Base-by-base conservation (phyloP, 768 basidiomycete species). In the Tylopilus subfusipes region DNA sequence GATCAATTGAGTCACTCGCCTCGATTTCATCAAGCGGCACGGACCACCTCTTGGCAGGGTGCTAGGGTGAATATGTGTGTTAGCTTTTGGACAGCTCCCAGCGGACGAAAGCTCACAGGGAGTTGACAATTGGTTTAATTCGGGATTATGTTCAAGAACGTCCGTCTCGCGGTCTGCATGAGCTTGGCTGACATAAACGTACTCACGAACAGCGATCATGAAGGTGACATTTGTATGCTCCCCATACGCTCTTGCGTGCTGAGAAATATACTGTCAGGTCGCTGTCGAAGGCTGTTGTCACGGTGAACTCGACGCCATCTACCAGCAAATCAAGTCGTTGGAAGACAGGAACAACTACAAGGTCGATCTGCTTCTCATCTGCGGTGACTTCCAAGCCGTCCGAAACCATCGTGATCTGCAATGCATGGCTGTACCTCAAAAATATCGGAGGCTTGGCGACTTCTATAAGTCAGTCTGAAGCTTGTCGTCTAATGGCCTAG, bases 251-350 rank as follows among this genome's bases (percentile, higher is more conserved):
- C 42, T 22, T 42, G 5, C 38, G 25, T 27, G 18, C 49, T 61
- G 36, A 62, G 50, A 19, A 34, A n/a, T 21, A 8, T 59, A 53
- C 2, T 33, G 42, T 2, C 56, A 93, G 86, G 78, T 98, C 59
- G 95, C 94, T 8, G 78, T 98, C 25, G 85, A 97, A 75, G 95
- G 95, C 3, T 98, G 97, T 76, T 94, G 91, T 62, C 97, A 99
- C 68, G 97, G 97, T 31, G 82, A 86, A 57, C 82, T 97, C n/a
- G 88, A 92, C 69, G 79, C 81, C 11, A 96, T 96, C 50, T 98
- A 98, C 73, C 67, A 72, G 11, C 81, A 86, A 31, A 82, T 98
- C 50, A 72, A 70, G 4, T 62, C 73, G 13, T 80, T 93, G 29
- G 89, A 97, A 65, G 57, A 64, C 2, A 72, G 71, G 56, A 79